These are phyloP conservation scores for Tylopilus balloui DNA, from an alignment of 768 basidiomycete species.

Conservation along the genomic window DNA sequence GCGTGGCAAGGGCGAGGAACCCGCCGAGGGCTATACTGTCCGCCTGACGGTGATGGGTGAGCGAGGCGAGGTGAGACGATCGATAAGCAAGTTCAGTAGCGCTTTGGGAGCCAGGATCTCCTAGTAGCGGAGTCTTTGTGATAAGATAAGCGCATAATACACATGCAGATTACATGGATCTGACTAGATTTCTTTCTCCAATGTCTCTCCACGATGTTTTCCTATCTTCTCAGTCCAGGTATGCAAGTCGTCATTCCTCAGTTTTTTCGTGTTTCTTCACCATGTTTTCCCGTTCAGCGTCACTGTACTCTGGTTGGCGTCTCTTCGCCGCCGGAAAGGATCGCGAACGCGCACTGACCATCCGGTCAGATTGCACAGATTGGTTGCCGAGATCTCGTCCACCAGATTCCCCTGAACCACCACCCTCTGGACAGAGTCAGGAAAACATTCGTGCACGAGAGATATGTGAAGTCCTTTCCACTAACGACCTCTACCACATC, in stretches of 20 bases:
- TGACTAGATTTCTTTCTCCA: slow-evolving; percentile 3
- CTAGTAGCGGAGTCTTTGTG: slow-evolving; percentile 11
- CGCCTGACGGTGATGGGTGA: slow-evolving; percentile 90
- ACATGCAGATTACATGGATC: slow-evolving; percentile 6
- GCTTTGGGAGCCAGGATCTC: slow-evolving; percentile 37
- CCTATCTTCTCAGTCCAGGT: slow-evolving; percentile 31
- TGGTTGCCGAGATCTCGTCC: slow-evolving; percentile 25
- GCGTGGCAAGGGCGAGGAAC: slow-evolving; percentile 25
- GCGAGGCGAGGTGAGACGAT: slow-evolving; percentile 67
- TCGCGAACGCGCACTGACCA: slow-evolving; percentile 37
- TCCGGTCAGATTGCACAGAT: slow-evolving; percentile 23
- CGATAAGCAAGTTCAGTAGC: slow-evolving; percentile 51
- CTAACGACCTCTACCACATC: slow-evolving; percentile 67
- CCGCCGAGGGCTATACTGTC: slow-evolving; percentile 35
- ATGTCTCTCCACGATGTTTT: slow-evolving; percentile 28
- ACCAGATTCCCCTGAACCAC: slow-evolving; percentile 2
- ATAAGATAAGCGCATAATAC: slow-evolving; percentile 15
- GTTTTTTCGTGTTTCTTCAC: neutral
- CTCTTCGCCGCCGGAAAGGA: slow-evolving; percentile 48
- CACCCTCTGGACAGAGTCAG: slow-evolving; percentile 5
- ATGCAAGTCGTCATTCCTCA: neutral
- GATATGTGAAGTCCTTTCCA: slow-evolving; percentile 47
- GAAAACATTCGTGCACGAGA: slow-evolving; percentile 13
- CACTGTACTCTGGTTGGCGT: slow-evolving; percentile 59
- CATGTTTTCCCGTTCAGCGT: slow-evolving; percentile 36